Conservation (phyloP, 495 filamentous ascomycete species). For the Lasiosphaeria hispida region DNA sequence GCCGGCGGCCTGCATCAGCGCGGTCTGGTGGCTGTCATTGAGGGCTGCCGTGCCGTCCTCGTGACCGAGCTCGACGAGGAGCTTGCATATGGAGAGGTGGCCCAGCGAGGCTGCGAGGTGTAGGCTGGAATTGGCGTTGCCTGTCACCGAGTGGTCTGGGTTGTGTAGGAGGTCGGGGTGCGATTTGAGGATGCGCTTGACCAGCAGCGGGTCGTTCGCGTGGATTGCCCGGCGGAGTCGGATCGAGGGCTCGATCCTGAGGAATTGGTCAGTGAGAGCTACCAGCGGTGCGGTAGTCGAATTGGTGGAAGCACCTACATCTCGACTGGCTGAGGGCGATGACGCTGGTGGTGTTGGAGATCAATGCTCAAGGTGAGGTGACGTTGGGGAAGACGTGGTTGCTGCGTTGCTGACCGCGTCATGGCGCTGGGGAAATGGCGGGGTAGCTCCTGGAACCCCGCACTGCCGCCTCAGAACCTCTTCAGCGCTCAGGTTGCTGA, state of each 20-base stretch:
- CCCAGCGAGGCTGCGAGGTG: constrained; percentile 72
- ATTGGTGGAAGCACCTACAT: too few species aligned
- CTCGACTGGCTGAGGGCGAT: too few species aligned
- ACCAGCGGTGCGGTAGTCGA: too few species aligned
- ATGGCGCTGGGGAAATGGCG: too few species aligned
- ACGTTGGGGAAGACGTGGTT: too few species aligned
- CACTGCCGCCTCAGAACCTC: too few species aligned
- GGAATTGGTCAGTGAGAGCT: background rate
- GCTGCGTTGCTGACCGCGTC: too few species aligned
- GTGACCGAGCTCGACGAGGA: constrained; percentile 55
- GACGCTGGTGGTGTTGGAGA: too few species aligned
- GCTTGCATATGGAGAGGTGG: constrained; percentile 57
- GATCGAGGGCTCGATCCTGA: constrained; percentile 64
- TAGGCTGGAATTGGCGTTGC: constrained; percentile 67
- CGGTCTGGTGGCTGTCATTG: constrained; percentile 71
- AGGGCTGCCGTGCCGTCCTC: constrained; percentile 58
- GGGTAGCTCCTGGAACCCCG: too few species aligned
- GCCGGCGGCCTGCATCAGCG: constrained; percentile 61
- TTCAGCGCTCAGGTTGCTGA: too few species aligned
- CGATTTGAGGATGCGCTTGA: constrained; percentile 67
- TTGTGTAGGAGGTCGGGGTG: constrained; percentile 68
- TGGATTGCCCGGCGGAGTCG: constrained; percentile 72
- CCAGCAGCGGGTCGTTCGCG: constrained; percentile 65
- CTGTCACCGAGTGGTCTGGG: constrained; percentile 57
- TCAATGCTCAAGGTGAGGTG: too few species aligned